These are phyloP conservation scores for Xylaria acuta DNA, from an alignment of 495 filamentous ascomycete species.

Conservation along the genomic window DNA sequence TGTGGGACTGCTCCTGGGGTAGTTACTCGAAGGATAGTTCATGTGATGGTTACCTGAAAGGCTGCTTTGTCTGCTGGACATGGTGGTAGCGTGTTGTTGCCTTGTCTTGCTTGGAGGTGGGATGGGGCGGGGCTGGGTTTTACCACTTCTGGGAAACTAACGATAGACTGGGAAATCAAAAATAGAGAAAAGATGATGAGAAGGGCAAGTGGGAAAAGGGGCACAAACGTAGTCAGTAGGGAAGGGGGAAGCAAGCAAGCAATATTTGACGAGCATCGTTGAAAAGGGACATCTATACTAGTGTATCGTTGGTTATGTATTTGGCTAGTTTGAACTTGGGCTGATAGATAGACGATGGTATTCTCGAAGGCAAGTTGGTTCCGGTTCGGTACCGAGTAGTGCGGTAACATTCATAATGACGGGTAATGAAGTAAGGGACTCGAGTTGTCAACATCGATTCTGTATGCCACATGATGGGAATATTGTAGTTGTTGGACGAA, in stretches of 20 bases:
- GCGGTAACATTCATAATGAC: background rate
- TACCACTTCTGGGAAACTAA: background rate
- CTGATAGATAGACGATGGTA: background rate
- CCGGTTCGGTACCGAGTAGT: background rate
- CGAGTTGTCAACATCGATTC: background rate
- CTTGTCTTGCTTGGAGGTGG: background rate
- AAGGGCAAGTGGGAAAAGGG: background rate
- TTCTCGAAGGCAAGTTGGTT: background rate
- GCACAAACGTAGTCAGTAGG: background rate
- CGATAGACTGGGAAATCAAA: no score
- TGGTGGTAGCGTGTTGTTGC: background rate
- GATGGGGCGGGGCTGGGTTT: background rate
- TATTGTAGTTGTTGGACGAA: background rate
- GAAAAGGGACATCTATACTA: background rate
- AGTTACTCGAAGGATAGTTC: background rate
- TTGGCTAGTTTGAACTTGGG: background rate
- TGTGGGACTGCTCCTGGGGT: background rate
- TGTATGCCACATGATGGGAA: background rate
- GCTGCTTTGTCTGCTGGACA: background rate
- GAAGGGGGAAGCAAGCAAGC: background rate
- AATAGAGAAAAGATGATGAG: background rate
- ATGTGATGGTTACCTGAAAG: background rate
- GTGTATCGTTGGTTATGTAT: background rate
- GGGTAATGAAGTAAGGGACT: background rate
- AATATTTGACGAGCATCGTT: background rate